Evolutionary conservation across 2,329 filamentous ascomycete genomes (phyloP).

Genomic region (Coniochaeta sp.): DNA sequence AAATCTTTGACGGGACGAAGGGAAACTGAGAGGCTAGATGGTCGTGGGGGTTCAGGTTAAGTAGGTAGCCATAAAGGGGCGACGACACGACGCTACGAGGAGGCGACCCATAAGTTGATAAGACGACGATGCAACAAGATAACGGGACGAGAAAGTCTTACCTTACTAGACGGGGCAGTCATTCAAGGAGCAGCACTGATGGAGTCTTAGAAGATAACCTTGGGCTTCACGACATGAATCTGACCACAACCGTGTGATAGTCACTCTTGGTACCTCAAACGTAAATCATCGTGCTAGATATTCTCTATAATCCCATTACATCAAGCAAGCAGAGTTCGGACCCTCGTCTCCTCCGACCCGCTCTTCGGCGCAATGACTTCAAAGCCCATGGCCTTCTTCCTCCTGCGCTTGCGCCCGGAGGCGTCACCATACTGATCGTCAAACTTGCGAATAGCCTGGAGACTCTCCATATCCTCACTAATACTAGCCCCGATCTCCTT

Average conservation of each 20-base stretch:
- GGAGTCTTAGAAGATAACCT: too few species aligned
- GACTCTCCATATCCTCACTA: slow-evolving; percentile 82
- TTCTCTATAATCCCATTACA: background rate
- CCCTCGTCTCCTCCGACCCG: slow-evolving; percentile 34
- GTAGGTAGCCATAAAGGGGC: too few species aligned
- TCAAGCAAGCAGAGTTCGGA: slow-evolving; percentile 7
- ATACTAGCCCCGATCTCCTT: slow-evolving; percentile 88
- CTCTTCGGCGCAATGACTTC: slow-evolving; percentile 32
- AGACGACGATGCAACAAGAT: too few species aligned
- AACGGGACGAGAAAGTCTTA: too few species aligned
- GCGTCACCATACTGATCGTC: slow-evolving; percentile 91
- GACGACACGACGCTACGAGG: too few species aligned
- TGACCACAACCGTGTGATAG: background rate
- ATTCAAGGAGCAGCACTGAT: too few species aligned
- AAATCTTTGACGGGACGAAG: too few species aligned
- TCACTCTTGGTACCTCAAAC: background rate
- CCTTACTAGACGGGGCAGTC: too few species aligned
- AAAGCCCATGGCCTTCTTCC: slow-evolving; percentile 50
- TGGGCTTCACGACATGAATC: too few species aligned
- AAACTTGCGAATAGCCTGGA: slow-evolving; percentile 86
- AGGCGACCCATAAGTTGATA: too few species aligned
- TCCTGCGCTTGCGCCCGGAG: slow-evolving; percentile 50
- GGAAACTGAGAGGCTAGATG: too few species aligned
- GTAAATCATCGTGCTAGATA: background rate
- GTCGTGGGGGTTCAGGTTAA: too few species aligned